Percentiles rank a stretch among this genome's conserved stretches.
Conservation (phyloP, 208 protist species). For the Crithidia thermophila region DNA sequence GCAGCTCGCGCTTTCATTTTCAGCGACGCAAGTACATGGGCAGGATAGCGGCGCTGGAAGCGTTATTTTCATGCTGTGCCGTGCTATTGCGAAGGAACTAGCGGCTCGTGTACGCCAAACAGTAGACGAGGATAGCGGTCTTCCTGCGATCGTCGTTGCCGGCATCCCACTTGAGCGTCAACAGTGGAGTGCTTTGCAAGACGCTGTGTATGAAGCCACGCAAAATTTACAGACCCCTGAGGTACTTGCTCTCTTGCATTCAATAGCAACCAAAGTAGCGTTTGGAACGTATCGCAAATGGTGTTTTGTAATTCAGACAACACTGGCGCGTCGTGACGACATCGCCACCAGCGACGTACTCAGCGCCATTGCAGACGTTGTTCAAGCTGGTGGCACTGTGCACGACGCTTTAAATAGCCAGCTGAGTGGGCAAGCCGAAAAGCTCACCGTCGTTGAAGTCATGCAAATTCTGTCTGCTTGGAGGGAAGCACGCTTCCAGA, state of each 20-base stretch:
- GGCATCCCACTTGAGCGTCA: constrained; percentile 9
- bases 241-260: constrained; percentile 2
- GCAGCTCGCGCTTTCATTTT: constrained; percentile 12
- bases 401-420: background rate
- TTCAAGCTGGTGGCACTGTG: constrained; percentile 4
- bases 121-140: background rate
- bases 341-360: background rate
- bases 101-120: background rate
- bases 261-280: background rate
- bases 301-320: constrained; percentile 10
- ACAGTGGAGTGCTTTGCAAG: constrained; percentile 10
- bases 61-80: no score
- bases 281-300: constrained; percentile 10
- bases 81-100: constrained; percentile 5
- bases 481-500: no score
- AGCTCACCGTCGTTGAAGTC: background rate
- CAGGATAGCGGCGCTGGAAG: no score
- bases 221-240: background rate
- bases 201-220: constrained; percentile 3
- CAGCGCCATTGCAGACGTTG: background rate
- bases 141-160: constrained; percentile 6
- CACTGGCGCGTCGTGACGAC: background rate
- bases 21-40: no score
- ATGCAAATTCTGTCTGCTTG: background rate
- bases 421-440: no score